phyloP scores from a whole-genome alignment of 1,284 basidiomycete genomes.

The Microbotryomycetes sp. region DNA sequence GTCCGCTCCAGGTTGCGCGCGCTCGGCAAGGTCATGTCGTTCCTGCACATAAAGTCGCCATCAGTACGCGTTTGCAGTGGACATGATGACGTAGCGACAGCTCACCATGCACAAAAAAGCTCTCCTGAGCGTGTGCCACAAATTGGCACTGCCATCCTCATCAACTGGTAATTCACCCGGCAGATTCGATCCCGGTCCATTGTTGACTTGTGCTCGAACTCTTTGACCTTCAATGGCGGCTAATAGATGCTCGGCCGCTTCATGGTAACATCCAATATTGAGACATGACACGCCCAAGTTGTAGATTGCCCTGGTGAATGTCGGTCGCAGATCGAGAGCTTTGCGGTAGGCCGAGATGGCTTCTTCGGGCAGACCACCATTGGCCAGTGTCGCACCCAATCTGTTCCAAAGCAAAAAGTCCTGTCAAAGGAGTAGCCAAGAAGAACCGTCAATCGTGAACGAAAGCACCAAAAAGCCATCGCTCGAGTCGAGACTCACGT shows the following conservation, averaged over 20 bases:
- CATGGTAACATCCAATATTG: slow-evolving; percentile 90
- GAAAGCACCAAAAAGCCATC: not conserved
- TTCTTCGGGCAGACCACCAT: slow-evolving; percentile 90
- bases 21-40: slow-evolving; percentile 36
- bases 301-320: slow-evolving; percentile 94
- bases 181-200: slow-evolving; percentile 16
- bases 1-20: slow-evolving; percentile 32
- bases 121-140: slow-evolving; percentile 88
- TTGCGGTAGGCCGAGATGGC: slow-evolving; percentile 91
- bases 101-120: slow-evolving; percentile 61
- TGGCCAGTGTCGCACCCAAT: slow-evolving; percentile 88
- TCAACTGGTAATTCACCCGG: slow-evolving; percentile 47
- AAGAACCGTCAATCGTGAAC: not conserved
- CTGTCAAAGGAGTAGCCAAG: slow-evolving; percentile 42
- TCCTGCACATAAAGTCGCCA: slow-evolving; percentile 44
- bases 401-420: slow-evolving; percentile 97
- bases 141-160: slow-evolving; percentile 64
- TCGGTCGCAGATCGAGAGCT: slow-evolving; percentile 86
- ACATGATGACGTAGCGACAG: not conserved
- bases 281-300: slow-evolving; percentile 66
- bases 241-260: slow-evolving; percentile 95
- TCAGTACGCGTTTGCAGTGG: not conserved
- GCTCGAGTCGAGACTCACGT: slow-evolving; percentile 52
- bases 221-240: slow-evolving; percentile 80
- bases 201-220: slow-evolving; percentile 37